These are phyloP conservation scores for Hygrophila difformis DNA, from an alignment of 257 asterid genomes.

Conservation along the genomic window DNA sequence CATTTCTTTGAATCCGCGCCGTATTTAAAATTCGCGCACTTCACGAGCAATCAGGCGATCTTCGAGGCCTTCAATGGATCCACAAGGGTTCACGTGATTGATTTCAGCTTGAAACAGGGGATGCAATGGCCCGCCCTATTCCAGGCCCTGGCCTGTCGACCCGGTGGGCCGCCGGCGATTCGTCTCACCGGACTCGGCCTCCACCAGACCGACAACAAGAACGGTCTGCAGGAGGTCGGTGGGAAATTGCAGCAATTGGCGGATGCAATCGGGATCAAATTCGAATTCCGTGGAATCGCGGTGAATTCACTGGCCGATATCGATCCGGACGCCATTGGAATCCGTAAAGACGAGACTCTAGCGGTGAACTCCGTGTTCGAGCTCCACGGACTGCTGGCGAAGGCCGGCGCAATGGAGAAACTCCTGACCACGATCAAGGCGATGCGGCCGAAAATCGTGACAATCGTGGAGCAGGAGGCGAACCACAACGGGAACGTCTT, in stretches of 20 bases:
- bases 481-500: constrained; percentile 42
- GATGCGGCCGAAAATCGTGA: constrained; percentile 42
- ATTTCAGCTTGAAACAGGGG: constrained; percentile 69
- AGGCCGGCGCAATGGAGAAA: constrained; percentile 28
- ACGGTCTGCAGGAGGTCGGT: constrained; percentile 42
- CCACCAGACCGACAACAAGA: neutral
- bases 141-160: constrained; percentile 63
- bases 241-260: constrained; percentile 52
- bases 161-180: constrained; percentile 72
- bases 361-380: constrained; percentile 55
- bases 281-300: constrained; percentile 38
- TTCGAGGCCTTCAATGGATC: constrained; percentile 62
- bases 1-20: constrained; percentile 65
- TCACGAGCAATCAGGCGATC: constrained; percentile 74
- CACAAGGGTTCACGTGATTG: constrained; percentile 54
- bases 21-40: constrained; percentile 67
- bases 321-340: constrained; percentile 34
- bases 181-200: constrained; percentile 26
- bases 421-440: constrained; percentile 32
- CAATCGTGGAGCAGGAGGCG: constrained; percentile 54
- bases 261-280: constrained; percentile 33
- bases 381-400: constrained; percentile 32
- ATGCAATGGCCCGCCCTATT: constrained; percentile 84
- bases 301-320: constrained; percentile 45
- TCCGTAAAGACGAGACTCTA: constrained; percentile 34